Evolutionary conservation across 2,329 filamentous ascomycete species (phyloP).

Genomic region (Verticillium tricorpus): DNA sequence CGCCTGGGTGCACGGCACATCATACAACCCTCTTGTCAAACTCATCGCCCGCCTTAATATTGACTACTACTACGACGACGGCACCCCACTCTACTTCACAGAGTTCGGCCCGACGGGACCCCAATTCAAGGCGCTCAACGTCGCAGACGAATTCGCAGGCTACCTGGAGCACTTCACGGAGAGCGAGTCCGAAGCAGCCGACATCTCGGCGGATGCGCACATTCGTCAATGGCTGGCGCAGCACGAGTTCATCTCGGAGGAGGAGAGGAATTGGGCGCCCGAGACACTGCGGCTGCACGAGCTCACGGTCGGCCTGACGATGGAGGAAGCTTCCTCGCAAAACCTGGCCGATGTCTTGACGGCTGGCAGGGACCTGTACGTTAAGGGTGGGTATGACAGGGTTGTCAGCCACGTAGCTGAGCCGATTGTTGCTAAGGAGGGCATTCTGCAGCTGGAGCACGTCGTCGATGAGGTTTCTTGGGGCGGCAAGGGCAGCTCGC

Average conservation of each 20-base stretch:
- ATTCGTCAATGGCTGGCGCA: background rate
- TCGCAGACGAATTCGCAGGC: constrained; percentile 3
- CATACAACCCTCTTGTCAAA: constrained; percentile 1
- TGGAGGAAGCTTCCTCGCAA: background rate
- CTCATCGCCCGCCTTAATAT: constrained; percentile 1
- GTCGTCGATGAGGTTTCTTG: background rate
- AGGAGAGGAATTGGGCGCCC: constrained; percentile 2
- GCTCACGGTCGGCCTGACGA: background rate
- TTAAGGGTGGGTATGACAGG: constrained; percentile 2
- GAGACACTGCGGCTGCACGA: constrained; percentile 1
- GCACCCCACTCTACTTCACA: background rate
- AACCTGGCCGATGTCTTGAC: background rate
- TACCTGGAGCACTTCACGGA: background rate
- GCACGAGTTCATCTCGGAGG: constrained; percentile 2
- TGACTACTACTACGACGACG: constrained; percentile 4
- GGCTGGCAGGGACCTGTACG: constrained; percentile 1
- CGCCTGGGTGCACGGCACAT: constrained; percentile 5
- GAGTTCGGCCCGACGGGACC: constrained; percentile 1
- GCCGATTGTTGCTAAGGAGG: background rate
- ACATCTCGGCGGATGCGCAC: constrained; percentile 1
- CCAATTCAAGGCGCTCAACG: constrained; percentile 3
- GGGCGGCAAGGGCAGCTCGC: background rate
- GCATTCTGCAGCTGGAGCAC: background rate
- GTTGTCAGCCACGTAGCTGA: background rate
- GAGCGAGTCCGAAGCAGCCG: background rate